Percentiles rank a stretch among this genome's conserved stretches.
These are phyloP conservation scores for Glebionis coronaria DNA, from an alignment of 129 eudicot species.

Conservation along the genomic window DNA sequence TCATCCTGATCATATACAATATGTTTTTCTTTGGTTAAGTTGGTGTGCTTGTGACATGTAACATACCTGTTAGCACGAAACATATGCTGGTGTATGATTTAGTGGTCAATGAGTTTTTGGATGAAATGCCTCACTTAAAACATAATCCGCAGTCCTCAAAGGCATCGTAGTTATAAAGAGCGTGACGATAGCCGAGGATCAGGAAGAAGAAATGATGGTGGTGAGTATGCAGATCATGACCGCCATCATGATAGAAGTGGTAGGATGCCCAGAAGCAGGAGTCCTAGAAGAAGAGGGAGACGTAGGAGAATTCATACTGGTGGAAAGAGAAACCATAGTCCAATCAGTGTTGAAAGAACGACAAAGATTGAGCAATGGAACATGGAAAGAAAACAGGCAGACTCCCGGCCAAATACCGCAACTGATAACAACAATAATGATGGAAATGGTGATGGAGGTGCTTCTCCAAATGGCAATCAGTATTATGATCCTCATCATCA, in stretches of 20 bases:
- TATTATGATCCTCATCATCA: slow-evolving; percentile 41
- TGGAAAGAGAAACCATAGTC: slow-evolving; percentile 72
- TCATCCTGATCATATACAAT: too few relatives aligned
- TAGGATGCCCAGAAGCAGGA: slow-evolving; percentile 82
- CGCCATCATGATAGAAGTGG: slow-evolving; percentile 65
- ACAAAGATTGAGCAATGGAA: slow-evolving; percentile 98
- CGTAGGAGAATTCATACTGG: slow-evolving; percentile 79
- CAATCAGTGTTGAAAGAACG: slow-evolving; percentile 86
- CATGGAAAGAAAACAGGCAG: slow-evolving; percentile 77
- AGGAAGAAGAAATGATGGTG: slow-evolving; percentile 53
- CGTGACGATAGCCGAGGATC: slow-evolving; percentile 51
- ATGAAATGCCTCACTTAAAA: too few relatives aligned
- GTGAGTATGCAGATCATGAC: slow-evolving; percentile 55
- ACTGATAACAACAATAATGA: slow-evolving; percentile 30
- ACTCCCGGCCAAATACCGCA: slow-evolving; percentile 37
- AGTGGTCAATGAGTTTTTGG: too few relatives aligned
- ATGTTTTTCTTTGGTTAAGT: too few relatives aligned
- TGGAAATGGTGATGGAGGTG: slow-evolving; percentile 26
- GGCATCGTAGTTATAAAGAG: slow-evolving; percentile 59
- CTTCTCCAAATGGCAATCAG: slow-evolving; percentile 40
- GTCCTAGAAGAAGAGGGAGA: slow-evolving; percentile 71
- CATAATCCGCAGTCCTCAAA: slow-evolving; percentile 74
- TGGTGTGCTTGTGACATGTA: too few relatives aligned
- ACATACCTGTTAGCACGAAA: too few relatives aligned
- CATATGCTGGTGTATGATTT: too few relatives aligned